Evolutionary conservation across 306 rosid species (phyloP).

Genomic region (Citrullus mucosospermus): DNA sequence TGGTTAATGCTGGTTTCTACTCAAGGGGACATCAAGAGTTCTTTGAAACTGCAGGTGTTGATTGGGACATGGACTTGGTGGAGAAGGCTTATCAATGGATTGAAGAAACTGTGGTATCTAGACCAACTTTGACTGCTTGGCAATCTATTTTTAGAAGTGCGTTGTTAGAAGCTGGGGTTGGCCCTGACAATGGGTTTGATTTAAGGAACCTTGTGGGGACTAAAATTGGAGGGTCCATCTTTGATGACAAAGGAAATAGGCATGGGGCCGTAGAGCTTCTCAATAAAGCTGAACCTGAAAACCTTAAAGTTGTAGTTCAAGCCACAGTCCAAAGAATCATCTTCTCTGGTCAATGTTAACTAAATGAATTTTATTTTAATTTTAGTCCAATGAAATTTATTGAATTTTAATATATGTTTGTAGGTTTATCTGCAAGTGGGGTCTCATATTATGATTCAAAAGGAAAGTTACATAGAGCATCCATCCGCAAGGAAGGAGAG

Average conservation of each 20-base stretch:
- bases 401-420: too few relatives aligned
- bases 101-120: background rate
- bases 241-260: constrained; percentile 8
- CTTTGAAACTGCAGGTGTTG: constrained; percentile 3
- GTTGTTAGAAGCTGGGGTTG: constrained; percentile 8
- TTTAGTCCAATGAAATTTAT: too few relatives aligned
- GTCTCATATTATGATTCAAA: background rate
- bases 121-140: background rate
- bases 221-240: background rate
- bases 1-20: constrained; percentile 10
- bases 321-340: too few relatives aligned
- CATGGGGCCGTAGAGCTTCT: constrained; percentile 22
- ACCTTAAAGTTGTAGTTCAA: constrained; percentile 5
- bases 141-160: background rate
- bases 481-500: background rate
- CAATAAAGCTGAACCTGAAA: background rate
- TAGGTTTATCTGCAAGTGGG: background rate
- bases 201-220: background rate
- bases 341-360: too few relatives aligned
- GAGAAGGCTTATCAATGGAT: background rate
- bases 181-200: background rate
- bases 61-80: constrained; percentile 9
- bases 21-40: background rate
- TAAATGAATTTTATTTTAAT: too few relatives aligned
- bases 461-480: background rate